These are phyloP conservation scores for Pichia sp. DNA, from an alignment of 1,139 yeast genomes.

Conservation along the genomic window DNA sequence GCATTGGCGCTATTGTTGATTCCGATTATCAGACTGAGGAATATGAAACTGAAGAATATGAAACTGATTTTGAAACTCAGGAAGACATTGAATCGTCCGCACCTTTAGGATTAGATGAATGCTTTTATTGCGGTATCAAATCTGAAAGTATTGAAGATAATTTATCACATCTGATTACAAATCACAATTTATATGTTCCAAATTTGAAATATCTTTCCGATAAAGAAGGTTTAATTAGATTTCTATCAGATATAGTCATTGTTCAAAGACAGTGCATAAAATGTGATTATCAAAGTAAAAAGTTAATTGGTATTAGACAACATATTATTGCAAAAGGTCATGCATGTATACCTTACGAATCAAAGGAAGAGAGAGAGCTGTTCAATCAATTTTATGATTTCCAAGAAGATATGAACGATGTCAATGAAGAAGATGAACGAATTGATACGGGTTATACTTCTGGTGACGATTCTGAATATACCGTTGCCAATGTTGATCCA, in stretches of 20 bases:
- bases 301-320: conserved; percentile 42
- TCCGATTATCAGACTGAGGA: conserved; percentile 17
- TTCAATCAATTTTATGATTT: conserved; percentile 40
- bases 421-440: conserved; percentile 8
- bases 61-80: conserved; percentile 7
- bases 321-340: conserved; percentile 47
- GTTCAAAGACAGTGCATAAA: conserved; percentile 42
- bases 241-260: conserved; percentile 36
- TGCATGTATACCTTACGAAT: conserved; percentile 46
- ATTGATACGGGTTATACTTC: conserved; percentile 10
- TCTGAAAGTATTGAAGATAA: conserved; percentile 36
- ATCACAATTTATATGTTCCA: conserved; percentile 45
- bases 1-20: conserved; percentile 13
- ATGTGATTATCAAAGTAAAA: conserved; percentile 46
- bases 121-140: conserved; percentile 37
- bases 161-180: conserved; percentile 38
- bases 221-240: conserved; percentile 37
- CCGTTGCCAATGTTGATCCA: conserved; percentile 31
- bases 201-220: conserved; percentile 36
- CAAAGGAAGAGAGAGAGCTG: conserved; percentile 33
- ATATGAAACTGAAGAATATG: conserved; percentile 7
- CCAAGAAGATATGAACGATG: conserved; percentile 15
- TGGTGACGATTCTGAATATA: conserved; percentile 24
- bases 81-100: conserved; percentile 25
- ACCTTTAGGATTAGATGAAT: conserved; percentile 29